A percentile compares a stretch with the other conserved stretches of the same genome.
phyloP scores from a whole-genome alignment of 1,284 basidiomycete species.

The Kwoniella shivajii region DNA sequence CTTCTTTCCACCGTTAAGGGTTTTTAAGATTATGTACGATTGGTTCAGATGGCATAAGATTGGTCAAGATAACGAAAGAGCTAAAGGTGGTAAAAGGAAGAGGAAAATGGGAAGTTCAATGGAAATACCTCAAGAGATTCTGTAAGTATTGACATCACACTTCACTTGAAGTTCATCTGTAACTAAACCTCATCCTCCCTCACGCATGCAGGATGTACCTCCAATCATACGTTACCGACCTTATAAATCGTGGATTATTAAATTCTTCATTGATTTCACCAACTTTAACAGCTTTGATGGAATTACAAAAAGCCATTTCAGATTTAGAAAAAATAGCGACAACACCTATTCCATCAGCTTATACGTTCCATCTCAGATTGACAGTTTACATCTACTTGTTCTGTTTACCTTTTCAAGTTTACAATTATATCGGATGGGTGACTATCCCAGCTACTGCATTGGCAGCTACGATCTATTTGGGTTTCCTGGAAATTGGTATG shows the following conservation, averaged over 20 bases:
- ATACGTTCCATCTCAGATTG: slow-evolving; percentile 37
- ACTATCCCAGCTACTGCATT: slow-evolving; percentile 36
- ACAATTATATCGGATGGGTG: slow-evolving; percentile 30
- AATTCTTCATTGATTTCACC: slow-evolving; percentile 24
- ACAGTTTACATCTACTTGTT: slow-evolving; percentile 39
- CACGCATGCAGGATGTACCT: slow-evolving; percentile 33
- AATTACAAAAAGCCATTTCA: slow-evolving; percentile 35
- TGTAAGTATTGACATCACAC: slow-evolving; percentile 23
- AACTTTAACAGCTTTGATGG: slow-evolving; percentile 24
- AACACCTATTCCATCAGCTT: slow-evolving; percentile 37
- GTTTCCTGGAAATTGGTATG: slow-evolving; percentile 37
- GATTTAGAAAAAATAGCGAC: slow-evolving; percentile 43
- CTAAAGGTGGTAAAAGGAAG: slow-evolving; percentile 33
- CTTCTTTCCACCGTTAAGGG: slow-evolving; percentile 34
- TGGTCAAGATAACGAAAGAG: slow-evolving; percentile 26
- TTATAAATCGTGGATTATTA: slow-evolving; percentile 22
- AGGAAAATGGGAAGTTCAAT: slow-evolving; percentile 20
- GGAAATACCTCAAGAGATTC: slow-evolving; percentile 40
- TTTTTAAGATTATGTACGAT: slow-evolving; percentile 34
- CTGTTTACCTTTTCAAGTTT: slow-evolving; percentile 41
- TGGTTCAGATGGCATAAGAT: slow-evolving; percentile 30
- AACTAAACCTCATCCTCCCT: slow-evolving; percentile 5
- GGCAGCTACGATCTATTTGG: slow-evolving; percentile 32
- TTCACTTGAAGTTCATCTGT: not conserved
- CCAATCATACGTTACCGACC: slow-evolving; percentile 28